Percentiles rank a stretch among this genome's conserved stretches.
phyloP scores from a whole-genome alignment of 2,329 filamentous ascomycete species.

The Calcarisporium arbuscula region DNA sequence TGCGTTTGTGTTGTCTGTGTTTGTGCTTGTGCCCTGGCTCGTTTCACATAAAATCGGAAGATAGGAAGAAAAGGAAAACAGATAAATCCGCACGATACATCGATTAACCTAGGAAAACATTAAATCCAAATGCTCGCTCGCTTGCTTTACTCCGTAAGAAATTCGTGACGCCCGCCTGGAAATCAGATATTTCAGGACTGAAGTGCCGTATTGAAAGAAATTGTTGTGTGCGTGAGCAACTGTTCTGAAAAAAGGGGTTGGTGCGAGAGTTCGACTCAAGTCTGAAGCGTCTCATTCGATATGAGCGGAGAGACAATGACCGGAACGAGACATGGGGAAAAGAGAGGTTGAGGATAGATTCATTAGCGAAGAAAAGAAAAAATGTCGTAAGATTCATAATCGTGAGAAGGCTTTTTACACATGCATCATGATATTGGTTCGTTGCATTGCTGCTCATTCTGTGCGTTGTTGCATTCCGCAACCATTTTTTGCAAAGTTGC shows the following conservation, averaged over 20 bases:
- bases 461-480: conserved; percentile 58
- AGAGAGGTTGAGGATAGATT: conserved; percentile 12
- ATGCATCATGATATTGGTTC: conserved; percentile 33
- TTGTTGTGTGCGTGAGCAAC: conserved; percentile 44
- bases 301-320: conserved; percentile 9
- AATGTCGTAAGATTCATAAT: conserved; percentile 23
- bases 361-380: conserved; percentile 13
- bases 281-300: conserved; percentile 21
- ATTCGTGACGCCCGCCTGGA: conserved; percentile 23
- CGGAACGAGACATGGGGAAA: conserved; percentile 17
- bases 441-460: conserved; percentile 37
- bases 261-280: conserved; percentile 25
- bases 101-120: conserved; percentile 22
- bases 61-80: conserved; percentile 7
- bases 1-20: too few species aligned
- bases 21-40: too few species aligned
- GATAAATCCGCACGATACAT: conserved; percentile 9
- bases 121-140: conserved; percentile 24
- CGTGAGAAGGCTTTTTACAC: conserved; percentile 26
- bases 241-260: conserved; percentile 28
- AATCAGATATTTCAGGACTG: conserved; percentile 22
- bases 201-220: conserved; percentile 26
- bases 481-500: conserved; percentile 90
- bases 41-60: too few species aligned
- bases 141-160: conserved; percentile 29